Evolutionary conservation across 441 rosid species (phyloP).

Genomic region (Aquilaria agallochum): DNA sequence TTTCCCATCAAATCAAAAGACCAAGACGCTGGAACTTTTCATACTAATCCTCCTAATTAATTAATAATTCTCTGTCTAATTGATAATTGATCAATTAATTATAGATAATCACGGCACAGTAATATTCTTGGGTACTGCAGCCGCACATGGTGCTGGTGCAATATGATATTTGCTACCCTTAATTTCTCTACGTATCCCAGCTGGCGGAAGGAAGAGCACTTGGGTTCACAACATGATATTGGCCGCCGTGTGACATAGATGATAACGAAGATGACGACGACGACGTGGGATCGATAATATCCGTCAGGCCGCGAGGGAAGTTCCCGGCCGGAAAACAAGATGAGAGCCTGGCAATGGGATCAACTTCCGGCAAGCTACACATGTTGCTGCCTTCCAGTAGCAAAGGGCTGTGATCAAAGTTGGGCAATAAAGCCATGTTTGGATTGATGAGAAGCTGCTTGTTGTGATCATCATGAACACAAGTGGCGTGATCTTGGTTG

Average conservation of each 20-base stretch:
- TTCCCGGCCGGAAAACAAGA: constrained; percentile 21
- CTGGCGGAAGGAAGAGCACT: constrained; percentile 34
- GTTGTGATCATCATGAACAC: constrained; percentile 8
- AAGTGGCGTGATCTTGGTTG: constrained; percentile 17
- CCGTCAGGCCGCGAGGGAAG: constrained; percentile 39
- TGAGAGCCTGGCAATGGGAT: constrained; percentile 33
- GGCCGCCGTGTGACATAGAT: constrained; percentile 33
- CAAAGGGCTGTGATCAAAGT: constrained; percentile 3
- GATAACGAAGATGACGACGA: constrained; percentile 37
- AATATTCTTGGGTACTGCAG: no score
- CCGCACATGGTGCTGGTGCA: no score
- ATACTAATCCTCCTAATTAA: no score
- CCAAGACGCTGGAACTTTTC: no score
- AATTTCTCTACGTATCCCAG: constrained; percentile 46
- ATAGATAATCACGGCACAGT: no score
- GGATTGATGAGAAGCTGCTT: constrained; percentile 20
- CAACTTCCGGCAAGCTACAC: constrained; percentile 21
- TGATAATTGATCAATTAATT: no score
- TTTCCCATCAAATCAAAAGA: no score
- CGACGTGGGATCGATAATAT: constrained; percentile 52
- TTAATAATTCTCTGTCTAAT: no score
- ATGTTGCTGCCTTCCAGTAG: constrained; percentile 36
- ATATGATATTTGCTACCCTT: neutral
- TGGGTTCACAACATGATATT: constrained; percentile 47
- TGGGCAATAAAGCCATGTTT: constrained; percentile 10